A percentile compares a stretch with the other conserved stretches of the same genome.
Conservation (phyloP, 805 yeast genomes). For the Komagataella phaffii region DNA sequence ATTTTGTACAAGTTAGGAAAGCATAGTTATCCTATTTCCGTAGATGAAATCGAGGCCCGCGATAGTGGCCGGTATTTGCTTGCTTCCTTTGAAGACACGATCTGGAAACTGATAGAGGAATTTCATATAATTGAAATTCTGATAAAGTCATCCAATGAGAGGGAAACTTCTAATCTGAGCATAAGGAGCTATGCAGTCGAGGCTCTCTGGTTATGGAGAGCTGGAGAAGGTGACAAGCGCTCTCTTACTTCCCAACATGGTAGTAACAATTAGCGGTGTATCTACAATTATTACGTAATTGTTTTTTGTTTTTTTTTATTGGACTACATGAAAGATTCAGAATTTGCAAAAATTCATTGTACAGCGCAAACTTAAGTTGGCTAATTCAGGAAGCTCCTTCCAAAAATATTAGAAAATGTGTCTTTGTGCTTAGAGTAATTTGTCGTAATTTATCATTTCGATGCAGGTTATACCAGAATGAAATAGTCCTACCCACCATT, state of each 20-base stretch:
- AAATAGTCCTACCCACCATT: not conserved
- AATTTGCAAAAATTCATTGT: not conserved
- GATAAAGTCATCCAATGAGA: constrained; percentile 56
- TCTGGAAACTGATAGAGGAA: constrained; percentile 63
- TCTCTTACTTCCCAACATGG: not conserved
- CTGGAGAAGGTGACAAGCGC: constrained; percentile 26
- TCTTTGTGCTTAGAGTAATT: constrained; percentile 15
- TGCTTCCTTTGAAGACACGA: constrained; percentile 18
- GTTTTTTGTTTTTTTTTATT: not conserved
- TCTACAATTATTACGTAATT: not conserved
- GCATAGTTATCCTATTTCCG: constrained; percentile 30
- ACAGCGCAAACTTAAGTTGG: constrained; percentile 16
- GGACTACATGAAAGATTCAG: no score
- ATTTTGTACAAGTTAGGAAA: constrained; percentile 68
- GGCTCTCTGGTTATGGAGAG: constrained; percentile 82
- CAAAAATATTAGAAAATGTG: constrained; percentile 15
- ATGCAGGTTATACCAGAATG: not conserved
- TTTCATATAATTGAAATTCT: constrained; percentile 52
- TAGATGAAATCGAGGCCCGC: constrained; percentile 22
- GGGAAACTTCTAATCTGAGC: constrained; percentile 47
- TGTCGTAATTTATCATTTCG: not conserved
- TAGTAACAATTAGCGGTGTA: not conserved
- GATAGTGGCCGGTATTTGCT: constrained; percentile 6
- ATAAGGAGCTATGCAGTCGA: constrained; percentile 78
- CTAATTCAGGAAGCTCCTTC: constrained; percentile 5